These are phyloP conservation scores for Saccharata proteae DNA, from an alignment of 2,329 filamentous ascomycete genomes.

Conservation along the genomic window DNA sequence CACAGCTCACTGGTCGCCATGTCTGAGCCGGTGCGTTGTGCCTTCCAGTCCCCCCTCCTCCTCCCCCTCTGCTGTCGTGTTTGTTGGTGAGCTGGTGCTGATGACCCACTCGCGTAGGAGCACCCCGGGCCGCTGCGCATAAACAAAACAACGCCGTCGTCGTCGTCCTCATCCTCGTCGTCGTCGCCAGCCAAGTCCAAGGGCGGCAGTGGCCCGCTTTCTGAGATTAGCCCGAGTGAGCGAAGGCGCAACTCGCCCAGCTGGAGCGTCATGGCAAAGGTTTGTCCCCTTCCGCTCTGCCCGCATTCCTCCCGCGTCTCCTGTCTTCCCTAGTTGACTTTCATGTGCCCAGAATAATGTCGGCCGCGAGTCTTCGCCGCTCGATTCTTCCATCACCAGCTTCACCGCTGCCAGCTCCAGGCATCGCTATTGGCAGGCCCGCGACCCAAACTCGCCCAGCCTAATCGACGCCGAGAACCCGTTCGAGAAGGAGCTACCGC, in stretches of 20 bases:
- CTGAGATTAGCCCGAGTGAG: constrained; percentile 79
- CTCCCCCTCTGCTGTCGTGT: no score
- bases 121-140: constrained; percentile 71
- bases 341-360: no score
- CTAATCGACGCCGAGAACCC: constrained; percentile 59
- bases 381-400: constrained; percentile 78
- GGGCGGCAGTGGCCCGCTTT: constrained; percentile 58
- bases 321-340: constrained; percentile 45
- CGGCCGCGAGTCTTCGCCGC: constrained; percentile 66
- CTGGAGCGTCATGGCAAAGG: constrained; percentile 66
- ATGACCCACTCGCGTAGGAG: no score
- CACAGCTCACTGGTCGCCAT: constrained; percentile 16
- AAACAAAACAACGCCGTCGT: constrained; percentile 51
- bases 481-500: constrained; percentile 45
- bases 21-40: constrained; percentile 27
- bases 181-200: constrained; percentile 54
- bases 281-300: no score
- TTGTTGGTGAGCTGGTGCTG: no score
- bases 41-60: background rate
- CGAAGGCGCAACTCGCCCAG: constrained; percentile 84
- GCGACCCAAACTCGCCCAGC: constrained; percentile 50
- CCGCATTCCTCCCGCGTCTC: constrained; percentile 12
- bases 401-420: constrained; percentile 52
- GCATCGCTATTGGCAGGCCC: constrained; percentile 79
- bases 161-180: constrained; percentile 44